A percentile compares a stretch with the other conserved stretches of the same genome.
phyloP scores from a whole-genome alignment of 208 protist genomes.

The Willaertia magna region DNA sequence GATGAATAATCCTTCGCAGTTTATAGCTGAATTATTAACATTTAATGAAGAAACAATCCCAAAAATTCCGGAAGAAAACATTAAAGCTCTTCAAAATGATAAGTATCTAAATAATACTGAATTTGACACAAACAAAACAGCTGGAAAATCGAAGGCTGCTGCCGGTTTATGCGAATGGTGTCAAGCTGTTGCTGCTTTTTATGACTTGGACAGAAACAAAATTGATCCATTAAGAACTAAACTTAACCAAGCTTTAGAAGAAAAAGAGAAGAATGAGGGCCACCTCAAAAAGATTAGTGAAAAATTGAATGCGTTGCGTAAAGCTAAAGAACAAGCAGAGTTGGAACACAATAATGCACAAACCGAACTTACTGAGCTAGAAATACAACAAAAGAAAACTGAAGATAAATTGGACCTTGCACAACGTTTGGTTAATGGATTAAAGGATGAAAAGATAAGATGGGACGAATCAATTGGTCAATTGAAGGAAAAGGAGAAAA shows the following conservation, averaged over 20 bases:
- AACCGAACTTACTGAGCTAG: slow-evolving; percentile 71
- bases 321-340: slow-evolving; percentile 74
- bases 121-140: slow-evolving; percentile 74
- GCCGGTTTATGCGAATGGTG: slow-evolving; percentile 90
- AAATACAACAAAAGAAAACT: slow-evolving; percentile 78
- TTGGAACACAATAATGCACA: slow-evolving; percentile 82
- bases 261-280: slow-evolving; percentile 60
- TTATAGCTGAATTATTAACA: slow-evolving; percentile 71
- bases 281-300: slow-evolving; percentile 82
- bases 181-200: slow-evolving; percentile 62
- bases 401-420: slow-evolving; percentile 79
- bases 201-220: slow-evolving; percentile 43
- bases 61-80: slow-evolving; percentile 60
- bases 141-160: slow-evolving; percentile 82
- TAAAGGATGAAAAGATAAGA: slow-evolving; percentile 55
- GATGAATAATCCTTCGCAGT: slow-evolving; percentile 85
- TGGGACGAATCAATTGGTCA: slow-evolving; percentile 48
- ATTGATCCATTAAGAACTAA: slow-evolving; percentile 89
- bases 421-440: slow-evolving; percentile 56
- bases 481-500: slow-evolving; percentile 33
- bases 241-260: slow-evolving; percentile 70
- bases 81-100: slow-evolving; percentile 71
- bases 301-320: slow-evolving; percentile 78
- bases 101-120: slow-evolving; percentile 34
- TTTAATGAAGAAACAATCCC: slow-evolving; percentile 88